Evolutionary conservation across 192 early-diverging fungal genomes (phyloP), one percentile per base, ranked within the genome.

Genomic region (Dissophora ornata): DNA sequence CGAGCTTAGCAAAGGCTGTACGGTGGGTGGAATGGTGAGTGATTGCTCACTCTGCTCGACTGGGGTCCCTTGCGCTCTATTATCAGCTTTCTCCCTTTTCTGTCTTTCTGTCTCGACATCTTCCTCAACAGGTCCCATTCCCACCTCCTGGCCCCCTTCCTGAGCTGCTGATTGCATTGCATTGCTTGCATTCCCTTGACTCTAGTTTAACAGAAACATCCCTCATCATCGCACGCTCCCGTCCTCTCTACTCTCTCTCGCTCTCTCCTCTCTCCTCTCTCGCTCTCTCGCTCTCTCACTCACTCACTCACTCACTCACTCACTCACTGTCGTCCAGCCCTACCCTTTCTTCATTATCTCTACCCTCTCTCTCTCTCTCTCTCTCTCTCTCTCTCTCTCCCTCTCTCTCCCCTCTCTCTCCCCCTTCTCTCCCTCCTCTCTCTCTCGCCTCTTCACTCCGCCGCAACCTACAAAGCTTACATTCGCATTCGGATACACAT

Each of bases 361-460:
- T 21, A 22, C 5, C 56, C 38, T 18, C 56, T 40, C 11, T 57
- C 24, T 26, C 48, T 2, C 42, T 38, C 36, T 38, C 13, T 13
- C 36, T 36, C 24, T 22, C 33, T 34, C 22, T 18, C 45, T 55
- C 53, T 55, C 53, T 30, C 53, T 33, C 33, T 55, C 32, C 49
- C 26, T 36, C 34, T 38, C 34, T 55, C 33, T 28, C 53, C 30
- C 12, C 47, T 11, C 36, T 13, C 36, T 67, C 18, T 36, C 53
- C 46, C n/a, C 22, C 46, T 46, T 55, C 21, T 34, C 38, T 36
- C 21, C 19, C n/a, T 36, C 22, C 46, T 13, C 33, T 51, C 32
- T 19, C 25, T 52, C 28, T n/a, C 34, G 3, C 21, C 21, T 41
- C 19, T 16, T 29, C 6, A 22, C 8, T 18, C 25, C 12, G 1